Evolutionary conservation across 177 flowering plant genomes (phyloP), one percentile per base, ranked within the genome.

Genomic region (Tripterygium wilfordii): DNA sequence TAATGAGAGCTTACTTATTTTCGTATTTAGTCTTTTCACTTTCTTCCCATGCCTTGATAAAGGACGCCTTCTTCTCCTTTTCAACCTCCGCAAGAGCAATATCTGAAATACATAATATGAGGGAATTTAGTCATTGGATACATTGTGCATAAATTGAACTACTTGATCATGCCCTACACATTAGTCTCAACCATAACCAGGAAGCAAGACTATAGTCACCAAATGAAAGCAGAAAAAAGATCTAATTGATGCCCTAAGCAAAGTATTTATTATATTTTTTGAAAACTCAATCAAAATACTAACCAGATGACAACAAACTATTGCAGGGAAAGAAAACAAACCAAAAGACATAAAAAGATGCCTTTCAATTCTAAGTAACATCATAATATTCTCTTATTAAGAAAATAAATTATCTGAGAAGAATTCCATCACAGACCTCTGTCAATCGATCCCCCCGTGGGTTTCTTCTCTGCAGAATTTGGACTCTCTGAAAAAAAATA

Each of bases 31-130:
- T 23, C 59, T 86, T 88, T 57, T 84, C 91, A 31, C 63, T 79
- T 16, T 92, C 96, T 62, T 86, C 96, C 98, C 98, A 89, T 35
- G 96, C 96, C 56, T 61, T 82, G 61, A 88, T 66, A 14, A 75
- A 74, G 18, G 86, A 75, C 51, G 61, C 8, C 45, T 53, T 79
- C 64, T 82, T 88, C 45, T 83, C 90, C 27, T 70, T 69, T 49
- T 71, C 88, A 53, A 88, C 56, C 27, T 70, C 66, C 15, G 95
- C 72, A 48, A 86, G 87, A 47, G 76, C 85, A 47, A 69, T 43
- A 75, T 92, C 99, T 92, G 49, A 49, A 24, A 54, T 41, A 0
- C 17, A 27, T 6, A 47, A 40, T 15, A 26, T 13, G 16, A 30
- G 28, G 21, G 3, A 27, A 44, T 14, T 14, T 24, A 38, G 5